These are phyloP conservation scores for Coemansia furcata DNA, from an alignment of 192 early-diverging fungal genomes.

Conservation along the genomic window DNA sequence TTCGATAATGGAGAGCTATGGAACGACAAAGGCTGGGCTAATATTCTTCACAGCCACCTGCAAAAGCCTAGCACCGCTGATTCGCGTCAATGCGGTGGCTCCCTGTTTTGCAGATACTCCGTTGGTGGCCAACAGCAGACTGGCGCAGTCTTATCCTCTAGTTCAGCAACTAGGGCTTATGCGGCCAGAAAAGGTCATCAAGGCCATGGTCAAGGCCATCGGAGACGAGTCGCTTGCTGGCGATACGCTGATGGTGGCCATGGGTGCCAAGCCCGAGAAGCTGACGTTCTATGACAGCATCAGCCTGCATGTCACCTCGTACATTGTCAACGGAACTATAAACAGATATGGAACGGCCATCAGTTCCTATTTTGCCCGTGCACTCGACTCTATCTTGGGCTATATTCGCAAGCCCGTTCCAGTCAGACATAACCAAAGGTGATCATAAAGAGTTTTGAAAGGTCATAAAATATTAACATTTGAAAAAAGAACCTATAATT, in stretches of 20 bases:
- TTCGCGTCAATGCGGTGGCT: constrained; percentile 66
- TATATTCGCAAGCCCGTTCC: constrained; percentile 15
- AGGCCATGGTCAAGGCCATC: constrained; percentile 58
- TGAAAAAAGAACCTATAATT: neutral
- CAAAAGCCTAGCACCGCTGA: constrained; percentile 37
- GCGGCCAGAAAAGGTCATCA: constrained; percentile 52
- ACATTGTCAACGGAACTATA: constrained; percentile 30
- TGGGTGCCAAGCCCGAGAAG: constrained; percentile 28
- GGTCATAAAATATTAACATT: constrained; percentile 2
- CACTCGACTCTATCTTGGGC: constrained; percentile 17
- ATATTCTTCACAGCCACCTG: constrained; percentile 59
- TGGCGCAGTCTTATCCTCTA: constrained; percentile 31
- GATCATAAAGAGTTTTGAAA: neutral
- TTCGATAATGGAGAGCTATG: constrained; percentile 66
- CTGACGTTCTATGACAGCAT: constrained; percentile 34
- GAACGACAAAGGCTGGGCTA: constrained; percentile 74
- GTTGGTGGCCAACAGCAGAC: constrained; percentile 45
- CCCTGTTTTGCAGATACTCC: constrained; percentile 60
- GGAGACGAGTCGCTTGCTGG: constrained; percentile 55
- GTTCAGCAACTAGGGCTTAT: constrained; percentile 34
- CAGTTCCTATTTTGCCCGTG: constrained; percentile 8
- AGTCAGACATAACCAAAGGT: neutral
- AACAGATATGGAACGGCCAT: constrained; percentile 22
- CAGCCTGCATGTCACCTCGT: constrained; percentile 26
- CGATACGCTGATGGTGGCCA: constrained; percentile 52